These are phyloP conservation scores for Lycium barbarum DNA, from an alignment of 257 asterid species.

Conservation along the genomic window DNA sequence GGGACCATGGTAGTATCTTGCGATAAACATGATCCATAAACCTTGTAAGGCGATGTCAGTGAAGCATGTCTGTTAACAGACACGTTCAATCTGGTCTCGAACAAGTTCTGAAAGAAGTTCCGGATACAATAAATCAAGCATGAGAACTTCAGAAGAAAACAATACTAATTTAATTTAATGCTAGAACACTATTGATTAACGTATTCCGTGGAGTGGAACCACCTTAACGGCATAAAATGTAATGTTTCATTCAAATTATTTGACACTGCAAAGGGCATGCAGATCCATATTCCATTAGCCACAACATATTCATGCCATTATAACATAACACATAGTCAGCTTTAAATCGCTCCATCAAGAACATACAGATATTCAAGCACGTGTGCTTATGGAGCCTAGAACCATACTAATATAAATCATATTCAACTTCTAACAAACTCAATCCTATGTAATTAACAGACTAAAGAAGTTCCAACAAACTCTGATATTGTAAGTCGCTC, in stretches of 20 bases:
- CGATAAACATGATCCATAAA: conserved; percentile 41
- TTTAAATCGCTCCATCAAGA: not conserved
- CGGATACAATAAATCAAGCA: not conserved
- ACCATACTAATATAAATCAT: not conserved
- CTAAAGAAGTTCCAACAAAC: not conserved
- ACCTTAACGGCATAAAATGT: conserved; percentile 2
- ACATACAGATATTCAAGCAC: not conserved
- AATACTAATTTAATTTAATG: not conserved
- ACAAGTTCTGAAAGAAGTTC: conserved; percentile 45
- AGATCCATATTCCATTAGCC: conserved; percentile 19
- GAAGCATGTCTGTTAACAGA: conserved; percentile 43
- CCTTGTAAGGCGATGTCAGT: conserved; percentile 39
- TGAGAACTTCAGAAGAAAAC: conserved; percentile 20
- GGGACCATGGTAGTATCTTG: conserved; percentile 42
- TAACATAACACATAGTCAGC: not conserved
- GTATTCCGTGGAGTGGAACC: not conserved
- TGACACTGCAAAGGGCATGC: conserved; percentile 18
- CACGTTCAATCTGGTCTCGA: conserved; percentile 36
- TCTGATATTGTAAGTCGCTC: not conserved
- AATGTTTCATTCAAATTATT: conserved; percentile 4
- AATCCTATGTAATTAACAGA: not conserved
- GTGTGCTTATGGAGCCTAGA: not conserved
- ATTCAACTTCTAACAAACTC: not conserved
- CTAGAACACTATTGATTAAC: not conserved
- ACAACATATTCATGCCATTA: not conserved